Evolutionary conservation across 169 alveolate species (phyloP).

Genomic region (Cryptosporidium sp.): DNA sequence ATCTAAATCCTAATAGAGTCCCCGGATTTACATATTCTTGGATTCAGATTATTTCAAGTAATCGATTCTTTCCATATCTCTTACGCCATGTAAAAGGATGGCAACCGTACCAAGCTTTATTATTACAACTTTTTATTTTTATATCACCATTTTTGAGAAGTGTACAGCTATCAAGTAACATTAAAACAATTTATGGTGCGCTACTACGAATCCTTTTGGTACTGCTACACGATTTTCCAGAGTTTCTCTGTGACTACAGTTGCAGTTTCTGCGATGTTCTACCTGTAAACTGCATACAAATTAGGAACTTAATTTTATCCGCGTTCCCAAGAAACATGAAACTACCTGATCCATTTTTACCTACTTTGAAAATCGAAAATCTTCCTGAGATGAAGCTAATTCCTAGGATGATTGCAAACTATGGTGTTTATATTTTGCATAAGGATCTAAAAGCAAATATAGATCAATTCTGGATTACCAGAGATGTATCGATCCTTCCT

Average conservation of each 20-base stretch:
- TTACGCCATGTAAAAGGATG: slow-evolving; percentile 83
- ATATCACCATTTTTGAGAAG: slow-evolving; percentile 78
- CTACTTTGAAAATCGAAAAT: slow-evolving; percentile 88
- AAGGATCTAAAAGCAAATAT: slow-evolving; percentile 34
- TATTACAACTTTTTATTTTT: slow-evolving; percentile 81
- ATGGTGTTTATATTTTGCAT: slow-evolving; percentile 30
- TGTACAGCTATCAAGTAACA: slow-evolving; percentile 74
- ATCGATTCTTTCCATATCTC: slow-evolving; percentile 90
- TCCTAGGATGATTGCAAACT: slow-evolving; percentile 85
- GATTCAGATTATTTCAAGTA: slow-evolving; percentile 93
- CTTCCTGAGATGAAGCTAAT: slow-evolving; percentile 89
- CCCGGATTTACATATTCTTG: slow-evolving; percentile 97
- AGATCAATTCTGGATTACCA: slow-evolving; percentile 62
- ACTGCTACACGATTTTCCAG: slow-evolving; percentile 94
- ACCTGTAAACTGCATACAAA: slow-evolving; percentile 92
- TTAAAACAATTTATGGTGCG: slow-evolving; percentile 79
- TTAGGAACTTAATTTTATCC: slow-evolving; percentile 94
- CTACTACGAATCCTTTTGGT: slow-evolving; percentile 89
- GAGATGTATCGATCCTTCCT: slow-evolving; percentile 67
- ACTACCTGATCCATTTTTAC: slow-evolving; percentile 93
- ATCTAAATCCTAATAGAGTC: slow-evolving; percentile 89
- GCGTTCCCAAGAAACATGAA: slow-evolving; percentile 93
- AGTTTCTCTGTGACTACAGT: slow-evolving; percentile 92
- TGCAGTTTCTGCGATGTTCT: slow-evolving; percentile 89
- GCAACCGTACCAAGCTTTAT: slow-evolving; percentile 81